Percentiles rank a stretch among this genome's conserved stretches.
These are phyloP conservation scores for Diaporthe capsici DNA, from an alignment of 2,329 filamentous ascomycete genomes.

Conservation along the genomic window DNA sequence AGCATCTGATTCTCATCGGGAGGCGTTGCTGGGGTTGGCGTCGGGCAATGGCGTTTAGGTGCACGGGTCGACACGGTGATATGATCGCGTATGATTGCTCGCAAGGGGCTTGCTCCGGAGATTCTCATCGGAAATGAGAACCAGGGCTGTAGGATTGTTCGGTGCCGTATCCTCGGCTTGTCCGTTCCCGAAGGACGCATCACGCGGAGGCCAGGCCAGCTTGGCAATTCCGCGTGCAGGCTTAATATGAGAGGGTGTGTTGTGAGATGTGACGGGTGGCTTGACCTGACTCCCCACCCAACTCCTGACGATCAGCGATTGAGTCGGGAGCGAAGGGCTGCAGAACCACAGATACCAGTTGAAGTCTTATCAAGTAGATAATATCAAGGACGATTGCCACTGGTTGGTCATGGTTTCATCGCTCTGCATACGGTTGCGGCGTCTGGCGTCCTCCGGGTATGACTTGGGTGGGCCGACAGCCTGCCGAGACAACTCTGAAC, in stretches of 20 bases:
- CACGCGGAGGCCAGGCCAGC: slow-evolving; percentile 1
- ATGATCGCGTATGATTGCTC: slow-evolving; percentile 41
- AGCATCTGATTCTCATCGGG: slow-evolving; percentile 57
- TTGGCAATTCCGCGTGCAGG: slow-evolving; percentile 15
- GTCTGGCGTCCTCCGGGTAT: too few relatives aligned
- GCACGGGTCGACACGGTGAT: slow-evolving; percentile 40
- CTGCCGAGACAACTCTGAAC: not conserved
- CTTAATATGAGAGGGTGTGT: slow-evolving; percentile 15
- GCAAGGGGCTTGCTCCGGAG: slow-evolving; percentile 30
- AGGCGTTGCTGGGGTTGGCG: slow-evolving; percentile 47
- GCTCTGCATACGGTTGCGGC: not conserved
- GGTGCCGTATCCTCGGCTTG: slow-evolving; percentile 17
- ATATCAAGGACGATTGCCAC: not conserved
- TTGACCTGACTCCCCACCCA: not conserved
- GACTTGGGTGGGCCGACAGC: too few relatives aligned
- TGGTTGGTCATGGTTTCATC: not conserved
- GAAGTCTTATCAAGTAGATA: not conserved
- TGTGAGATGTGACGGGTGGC: slow-evolving; percentile 28
- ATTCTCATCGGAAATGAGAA: slow-evolving; percentile 24
- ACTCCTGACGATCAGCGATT: not conserved
- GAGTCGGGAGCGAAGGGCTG: not conserved
- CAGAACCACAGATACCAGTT: not conserved
- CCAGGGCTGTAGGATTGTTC: slow-evolving; percentile 28
- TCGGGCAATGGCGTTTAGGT: slow-evolving; percentile 42
- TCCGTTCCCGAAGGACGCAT: slow-evolving; percentile 1